phyloP scores from a whole-genome alignment of 805 yeast genomes.

The Priceomyces castillae region DNA sequence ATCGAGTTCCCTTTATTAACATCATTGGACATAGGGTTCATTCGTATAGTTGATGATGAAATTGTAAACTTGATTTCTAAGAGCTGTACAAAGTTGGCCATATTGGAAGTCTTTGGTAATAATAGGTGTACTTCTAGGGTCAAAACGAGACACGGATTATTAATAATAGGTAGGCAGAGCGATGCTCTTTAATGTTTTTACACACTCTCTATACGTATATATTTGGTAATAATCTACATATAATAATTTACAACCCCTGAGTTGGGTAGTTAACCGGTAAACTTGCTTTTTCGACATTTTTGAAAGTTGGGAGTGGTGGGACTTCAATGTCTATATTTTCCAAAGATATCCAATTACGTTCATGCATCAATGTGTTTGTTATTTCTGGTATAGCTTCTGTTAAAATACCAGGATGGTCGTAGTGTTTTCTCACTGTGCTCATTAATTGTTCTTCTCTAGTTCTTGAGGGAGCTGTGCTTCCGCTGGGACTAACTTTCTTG shows the following conservation, averaged over 20 bases:
- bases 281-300: constrained; percentile 62
- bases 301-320: constrained; percentile 53
- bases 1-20: constrained; percentile 56
- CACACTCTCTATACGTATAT: no score
- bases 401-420: constrained; percentile 34
- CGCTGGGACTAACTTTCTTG: constrained; percentile 4
- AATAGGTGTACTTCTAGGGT: constrained; percentile 63
- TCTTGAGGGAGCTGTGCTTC: not conserved
- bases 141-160: constrained; percentile 49
- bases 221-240: no score
- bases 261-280: constrained; percentile 41
- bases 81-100: constrained; percentile 58
- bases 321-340: constrained; percentile 15
- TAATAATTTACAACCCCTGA: no score
- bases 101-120: constrained; percentile 80
- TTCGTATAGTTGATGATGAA: constrained; percentile 69
- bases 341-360: constrained; percentile 21
- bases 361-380: constrained; percentile 23
- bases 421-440: constrained; percentile 19
- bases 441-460: constrained; percentile 21
- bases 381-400: constrained; percentile 35
- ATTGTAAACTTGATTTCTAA: constrained; percentile 56
- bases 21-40: constrained; percentile 74
- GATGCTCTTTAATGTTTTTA: constrained; percentile 43
- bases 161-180: constrained; percentile 72